A percentile compares a stretch with the other conserved stretches of the same genome.
Evolutionary conservation across 2,329 filamentous ascomycete species (phyloP).

Genomic region (Paecilomyces sp.): DNA sequence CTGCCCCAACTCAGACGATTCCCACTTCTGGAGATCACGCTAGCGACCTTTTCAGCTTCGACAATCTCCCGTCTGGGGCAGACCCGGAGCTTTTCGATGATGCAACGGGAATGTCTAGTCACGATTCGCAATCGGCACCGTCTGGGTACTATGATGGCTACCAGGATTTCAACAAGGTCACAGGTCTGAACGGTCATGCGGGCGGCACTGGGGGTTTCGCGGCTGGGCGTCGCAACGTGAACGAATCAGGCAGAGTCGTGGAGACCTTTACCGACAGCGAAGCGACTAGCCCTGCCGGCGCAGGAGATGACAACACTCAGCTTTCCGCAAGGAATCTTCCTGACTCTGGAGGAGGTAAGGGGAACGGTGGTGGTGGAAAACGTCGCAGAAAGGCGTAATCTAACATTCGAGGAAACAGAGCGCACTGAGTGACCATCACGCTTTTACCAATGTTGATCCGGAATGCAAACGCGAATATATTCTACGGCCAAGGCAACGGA

Average conservation of each 20-base stretch:
- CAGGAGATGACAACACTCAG: constrained; percentile 21
- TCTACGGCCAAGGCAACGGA: neutral
- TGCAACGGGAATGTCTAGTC: constrained; percentile 9
- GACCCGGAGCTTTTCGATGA: constrained; percentile 25
- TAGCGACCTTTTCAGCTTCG: constrained; percentile 37
- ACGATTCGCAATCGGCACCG: constrained; percentile 5
- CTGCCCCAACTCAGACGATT: constrained; percentile 10
- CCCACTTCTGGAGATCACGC: constrained; percentile 12
- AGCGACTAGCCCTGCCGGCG: constrained; percentile 32
- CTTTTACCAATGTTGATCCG: neutral
- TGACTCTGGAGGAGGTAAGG: constrained; percentile 11
- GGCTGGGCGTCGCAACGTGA: constrained; percentile 3
- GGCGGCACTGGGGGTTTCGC: constrained; percentile 4
- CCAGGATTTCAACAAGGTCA: constrained; percentile 15
- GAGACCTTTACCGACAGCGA: constrained; percentile 41
- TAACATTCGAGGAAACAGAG: neutral
- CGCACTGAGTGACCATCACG: neutral
- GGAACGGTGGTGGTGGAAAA: constrained; percentile 20
- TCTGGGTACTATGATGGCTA: constrained; percentile 28
- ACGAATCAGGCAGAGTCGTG: constrained; percentile 27
- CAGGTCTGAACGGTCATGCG: constrained; percentile 2
- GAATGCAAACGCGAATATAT: neutral
- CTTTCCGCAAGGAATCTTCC: constrained; percentile 7
- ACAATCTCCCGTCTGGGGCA: constrained; percentile 22
- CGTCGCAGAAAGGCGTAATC: constrained; percentile 25